Conservation (phyloP, 169 alveolate genomes). For the Plasmodium yoelii region DNA sequence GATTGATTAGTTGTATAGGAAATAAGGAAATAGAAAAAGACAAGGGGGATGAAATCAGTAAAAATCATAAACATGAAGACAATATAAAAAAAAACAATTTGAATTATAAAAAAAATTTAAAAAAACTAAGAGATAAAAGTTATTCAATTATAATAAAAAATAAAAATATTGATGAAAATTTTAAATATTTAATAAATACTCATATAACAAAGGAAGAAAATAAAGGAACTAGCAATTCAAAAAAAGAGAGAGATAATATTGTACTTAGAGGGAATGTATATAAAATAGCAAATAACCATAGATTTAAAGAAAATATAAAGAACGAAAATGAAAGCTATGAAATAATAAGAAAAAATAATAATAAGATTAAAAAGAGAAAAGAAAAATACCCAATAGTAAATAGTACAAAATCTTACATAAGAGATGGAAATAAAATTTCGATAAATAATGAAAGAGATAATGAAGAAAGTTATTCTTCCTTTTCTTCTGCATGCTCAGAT, state of each 20-base stretch:
- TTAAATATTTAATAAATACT: constrained; percentile 45
- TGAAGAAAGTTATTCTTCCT: not conserved
- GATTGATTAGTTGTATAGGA: too few species aligned
- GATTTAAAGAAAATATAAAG: constrained; percentile 11
- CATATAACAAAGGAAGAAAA: constrained; percentile 13
- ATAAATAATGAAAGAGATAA: not conserved
- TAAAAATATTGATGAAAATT: constrained; percentile 1
- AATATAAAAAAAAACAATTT: not conserved
- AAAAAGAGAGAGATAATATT: constrained; percentile 11
- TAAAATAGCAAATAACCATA: not conserved
- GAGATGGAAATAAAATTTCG: not conserved
- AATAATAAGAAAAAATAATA: not conserved
- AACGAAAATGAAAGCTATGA: not conserved
- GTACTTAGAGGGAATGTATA: constrained; percentile 36
- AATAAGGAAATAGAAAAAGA: too few species aligned
- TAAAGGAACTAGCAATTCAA: not conserved
- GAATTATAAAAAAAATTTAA: not conserved
- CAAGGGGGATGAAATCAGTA: too few species aligned
- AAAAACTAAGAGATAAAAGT: not conserved
- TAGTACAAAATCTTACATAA: not conserved
- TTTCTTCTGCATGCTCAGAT: constrained; percentile 8
- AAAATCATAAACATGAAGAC: too few species aligned
- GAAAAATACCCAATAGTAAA: not conserved
- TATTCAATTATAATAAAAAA: not conserved
- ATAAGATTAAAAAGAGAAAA: not conserved